Evolutionary conservation across 2,329 filamentous ascomycete genomes (phyloP), one percentile per base, ranked within the genome.

Genomic region (Aplosporella prunicola): DNA sequence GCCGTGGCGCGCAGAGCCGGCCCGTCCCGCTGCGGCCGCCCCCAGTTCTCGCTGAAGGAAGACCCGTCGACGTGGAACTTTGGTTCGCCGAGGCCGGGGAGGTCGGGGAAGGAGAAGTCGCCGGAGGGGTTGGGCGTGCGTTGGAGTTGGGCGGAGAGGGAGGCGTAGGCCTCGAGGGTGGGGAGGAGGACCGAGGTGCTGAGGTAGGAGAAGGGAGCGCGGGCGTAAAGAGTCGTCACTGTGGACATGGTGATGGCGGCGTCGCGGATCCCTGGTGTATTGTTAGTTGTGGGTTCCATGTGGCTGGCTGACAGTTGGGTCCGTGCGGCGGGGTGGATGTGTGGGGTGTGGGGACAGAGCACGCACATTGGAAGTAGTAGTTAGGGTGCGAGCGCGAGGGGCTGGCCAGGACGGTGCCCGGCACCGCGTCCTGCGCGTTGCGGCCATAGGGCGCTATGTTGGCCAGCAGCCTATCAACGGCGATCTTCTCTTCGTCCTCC

Each of bases 311-410:
- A n/a, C n/a, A n/a, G n/a, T n/a, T n/a, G n/a, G n/a, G n/a, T n/a
- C n/a, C 9, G 22, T 23, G 9, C 9, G 13, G 11, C 16, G 9
- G 9, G 28, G 24, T 39, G n/a, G n/a, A n/a, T n/a, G 30, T 34
- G n/a, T 25, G 35, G 8, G 27, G 13, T 9, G 27, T 11, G 27
- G 14, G 15, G n/a, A 35, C 25, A 17, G 15, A 7, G 27, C 7
- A 27, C 13, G 35, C 5, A 62, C 63, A 67, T 46, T 66, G 62
- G 43, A 58, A 67, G 47, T 56, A 66, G 45, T 67, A 66, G 41
- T 66, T 53, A 9, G 64, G 63, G 13, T 51, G 47, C 3, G 55
- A 41, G 18, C 50, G 56, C 11, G 58, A 64, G 3, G 63, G 63
- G 37, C 63, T 66, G 17, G 64, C 63, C 22, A 67, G 49, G 2